Conservation (phyloP, 129 eudicot species). For the Artemisia argyi region DNA sequence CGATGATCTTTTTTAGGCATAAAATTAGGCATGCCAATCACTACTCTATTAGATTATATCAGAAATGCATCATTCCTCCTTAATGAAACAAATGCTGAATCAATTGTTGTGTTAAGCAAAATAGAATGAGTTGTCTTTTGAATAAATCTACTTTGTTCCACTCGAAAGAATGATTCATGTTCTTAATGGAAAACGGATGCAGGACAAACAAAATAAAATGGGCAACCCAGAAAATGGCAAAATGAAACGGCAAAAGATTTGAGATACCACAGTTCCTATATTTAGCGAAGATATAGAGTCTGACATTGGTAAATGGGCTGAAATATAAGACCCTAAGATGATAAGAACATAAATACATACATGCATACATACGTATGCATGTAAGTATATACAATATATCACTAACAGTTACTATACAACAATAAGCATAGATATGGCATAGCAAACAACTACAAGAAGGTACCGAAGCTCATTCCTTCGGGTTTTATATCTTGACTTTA, state of each 20-base stretch:
- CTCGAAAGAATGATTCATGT: neutral
- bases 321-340: slow-evolving; percentile 19
- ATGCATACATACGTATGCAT: neutral
- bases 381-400: slow-evolving; percentile 11
- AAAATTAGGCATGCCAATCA: too few relatives aligned
- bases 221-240: neutral
- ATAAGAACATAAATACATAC: slow-evolving; percentile 15
- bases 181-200: too few relatives aligned
- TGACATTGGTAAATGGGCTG: slow-evolving; percentile 7
- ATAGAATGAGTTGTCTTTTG: too few relatives aligned
- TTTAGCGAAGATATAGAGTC: slow-evolving; percentile 12
- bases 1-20: too few relatives aligned
- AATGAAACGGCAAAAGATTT: neutral
- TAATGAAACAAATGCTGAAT: too few relatives aligned
- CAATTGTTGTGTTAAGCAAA: too few relatives aligned
- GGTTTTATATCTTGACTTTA: slow-evolving; percentile 1
- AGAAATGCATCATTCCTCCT: too few relatives aligned
- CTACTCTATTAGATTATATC: too few relatives aligned
- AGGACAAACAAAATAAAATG: neutral
- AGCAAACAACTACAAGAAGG: slow-evolving; percentile 21
- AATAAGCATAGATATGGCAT: slow-evolving; percentile 39
- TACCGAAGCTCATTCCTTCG: slow-evolving; percentile 27
- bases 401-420: slow-evolving; percentile 48
- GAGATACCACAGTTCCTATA: slow-evolving; percentile 19
- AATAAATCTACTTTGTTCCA: neutral